Conservation (phyloP, 306 rosid genomes). For the Begonia peltatifolia region DNA sequence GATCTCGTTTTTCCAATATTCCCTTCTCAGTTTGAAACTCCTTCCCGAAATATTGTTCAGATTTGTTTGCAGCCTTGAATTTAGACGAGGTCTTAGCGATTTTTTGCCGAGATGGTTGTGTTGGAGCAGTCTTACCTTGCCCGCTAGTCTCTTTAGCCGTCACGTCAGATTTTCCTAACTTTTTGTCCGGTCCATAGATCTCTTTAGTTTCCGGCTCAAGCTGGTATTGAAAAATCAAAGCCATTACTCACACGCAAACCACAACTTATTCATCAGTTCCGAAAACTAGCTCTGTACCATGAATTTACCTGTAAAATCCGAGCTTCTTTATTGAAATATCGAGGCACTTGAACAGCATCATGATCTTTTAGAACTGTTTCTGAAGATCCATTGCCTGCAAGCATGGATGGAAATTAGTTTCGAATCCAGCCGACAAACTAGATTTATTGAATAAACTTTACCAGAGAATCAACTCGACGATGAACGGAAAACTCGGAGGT, state of each 20-base stretch:
- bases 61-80: too few relatives aligned
- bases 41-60: too few relatives aligned
- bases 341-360: conserved; percentile 15
- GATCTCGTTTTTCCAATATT: too few relatives aligned
- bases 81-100: too few relatives aligned
- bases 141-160: conserved; percentile 5
- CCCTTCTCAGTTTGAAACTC: too few relatives aligned
- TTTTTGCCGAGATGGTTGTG: too few relatives aligned
- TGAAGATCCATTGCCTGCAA: conserved; percentile 20
- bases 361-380: conserved; percentile 2
- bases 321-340: conserved; percentile 17
- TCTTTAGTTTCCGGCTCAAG: conserved; percentile 18
- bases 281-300: background rate
- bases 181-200: conserved; percentile 9
- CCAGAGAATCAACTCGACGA: too few relatives aligned
- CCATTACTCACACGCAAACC: too few relatives aligned
- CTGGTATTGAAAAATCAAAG: conserved; percentile 10
- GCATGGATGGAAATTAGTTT: background rate
- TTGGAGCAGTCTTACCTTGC: conserved; percentile 4
- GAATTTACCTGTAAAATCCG: conserved; percentile 31
- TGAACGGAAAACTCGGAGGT: too few relatives aligned
- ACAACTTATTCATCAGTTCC: too few relatives aligned
- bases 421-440: too few relatives aligned
- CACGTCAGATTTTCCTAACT: conserved; percentile 8
- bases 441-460: too few relatives aligned